phyloP scores from a whole-genome alignment of 208 protist species.

The Trypanosomatidae sp. region DNA sequence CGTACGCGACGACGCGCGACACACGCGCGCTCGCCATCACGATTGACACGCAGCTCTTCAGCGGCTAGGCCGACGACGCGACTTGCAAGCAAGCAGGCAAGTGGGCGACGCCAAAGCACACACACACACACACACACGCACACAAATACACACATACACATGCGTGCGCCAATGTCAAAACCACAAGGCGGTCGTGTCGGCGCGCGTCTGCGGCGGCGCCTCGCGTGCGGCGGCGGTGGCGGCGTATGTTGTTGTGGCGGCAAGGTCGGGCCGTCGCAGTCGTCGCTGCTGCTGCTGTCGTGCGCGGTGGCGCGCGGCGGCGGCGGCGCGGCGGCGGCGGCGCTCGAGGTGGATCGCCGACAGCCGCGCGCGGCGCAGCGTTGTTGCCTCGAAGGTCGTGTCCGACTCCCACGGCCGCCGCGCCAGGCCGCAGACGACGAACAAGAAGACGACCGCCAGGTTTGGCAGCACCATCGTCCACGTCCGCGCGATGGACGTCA shows the following conservation, averaged over 20 bases:
- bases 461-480: slow-evolving; percentile 80
- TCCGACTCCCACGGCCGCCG: slow-evolving; percentile 55
- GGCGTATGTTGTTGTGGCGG: too few relatives aligned
- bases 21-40: slow-evolving; percentile 28
- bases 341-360: slow-evolving; percentile 58
- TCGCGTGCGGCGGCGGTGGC: too few relatives aligned
- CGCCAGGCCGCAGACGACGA: slow-evolving; percentile 37
- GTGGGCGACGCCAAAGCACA: too few relatives aligned
- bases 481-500: slow-evolving; percentile 54
- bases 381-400: slow-evolving; percentile 37
- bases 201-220: too few relatives aligned
- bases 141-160: too few relatives aligned
- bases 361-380: slow-evolving; percentile 48
- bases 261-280: too few relatives aligned
- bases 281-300: too few relatives aligned
- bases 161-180: too few relatives aligned
- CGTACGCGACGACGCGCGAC: slow-evolving; percentile 17
- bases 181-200: too few relatives aligned
- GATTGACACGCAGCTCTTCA: slow-evolving; percentile 45
- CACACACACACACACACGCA: too few relatives aligned
- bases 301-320: too few relatives aligned
- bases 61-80: slow-evolving; percentile 21
- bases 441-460: slow-evolving; percentile 51
- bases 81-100: too few relatives aligned
- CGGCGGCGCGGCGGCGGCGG: slow-evolving; percentile 24